Conservation (phyloP, 2,329 filamentous ascomycete species). For the Ascochyta lentis region DNA sequence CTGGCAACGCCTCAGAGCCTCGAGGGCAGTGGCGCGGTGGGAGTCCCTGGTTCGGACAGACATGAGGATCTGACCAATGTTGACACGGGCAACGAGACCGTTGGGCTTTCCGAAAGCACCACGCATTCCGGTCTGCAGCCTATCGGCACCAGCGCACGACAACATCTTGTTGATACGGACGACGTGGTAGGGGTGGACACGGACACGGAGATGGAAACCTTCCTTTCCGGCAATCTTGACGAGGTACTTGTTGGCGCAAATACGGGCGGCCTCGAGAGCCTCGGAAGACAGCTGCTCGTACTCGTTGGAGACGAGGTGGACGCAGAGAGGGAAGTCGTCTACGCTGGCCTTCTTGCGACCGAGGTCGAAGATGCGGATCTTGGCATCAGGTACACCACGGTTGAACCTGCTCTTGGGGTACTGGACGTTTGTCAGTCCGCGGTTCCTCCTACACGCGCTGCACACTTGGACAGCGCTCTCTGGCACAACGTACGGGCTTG, state of each 20-base stretch:
- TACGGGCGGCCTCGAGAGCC: slow-evolving; percentile 99
- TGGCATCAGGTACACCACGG: slow-evolving; percentile 88
- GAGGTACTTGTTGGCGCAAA: slow-evolving; percentile 98
- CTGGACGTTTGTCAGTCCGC: slow-evolving; percentile 64
- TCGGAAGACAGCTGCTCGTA: slow-evolving; percentile 99
- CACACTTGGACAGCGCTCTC: slow-evolving; percentile 1
- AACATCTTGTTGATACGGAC: slow-evolving; percentile 99
- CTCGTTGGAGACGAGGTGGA: slow-evolving; percentile 99
- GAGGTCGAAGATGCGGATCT: slow-evolving; percentile 97
- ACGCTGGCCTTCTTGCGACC: slow-evolving; percentile 98
- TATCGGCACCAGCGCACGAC: slow-evolving; percentile 99
- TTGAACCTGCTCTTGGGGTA: slow-evolving; percentile 99
- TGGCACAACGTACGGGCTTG: slow-evolving; percentile 72
- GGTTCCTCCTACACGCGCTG: slow-evolving; percentile 36
- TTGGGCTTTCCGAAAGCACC: slow-evolving; percentile 99
- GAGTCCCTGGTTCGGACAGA: slow-evolving; percentile 96
- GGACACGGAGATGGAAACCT: slow-evolving; percentile 73
- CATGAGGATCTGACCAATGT: slow-evolving; percentile 99
- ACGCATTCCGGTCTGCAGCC: slow-evolving; percentile 99
- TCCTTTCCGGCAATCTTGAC: slow-evolving; percentile 74
- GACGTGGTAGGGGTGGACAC: slow-evolving; percentile 99
- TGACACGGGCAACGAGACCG: slow-evolving; percentile 98
- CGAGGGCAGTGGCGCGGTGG: slow-evolving; percentile 89
- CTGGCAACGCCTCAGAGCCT: slow-evolving; percentile 98
- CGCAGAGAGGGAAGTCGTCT: slow-evolving; percentile 97